Base-by-base conservation (phyloP, 2,329 filamentous ascomycete species). In the Calonectria multiphialidica region DNA sequence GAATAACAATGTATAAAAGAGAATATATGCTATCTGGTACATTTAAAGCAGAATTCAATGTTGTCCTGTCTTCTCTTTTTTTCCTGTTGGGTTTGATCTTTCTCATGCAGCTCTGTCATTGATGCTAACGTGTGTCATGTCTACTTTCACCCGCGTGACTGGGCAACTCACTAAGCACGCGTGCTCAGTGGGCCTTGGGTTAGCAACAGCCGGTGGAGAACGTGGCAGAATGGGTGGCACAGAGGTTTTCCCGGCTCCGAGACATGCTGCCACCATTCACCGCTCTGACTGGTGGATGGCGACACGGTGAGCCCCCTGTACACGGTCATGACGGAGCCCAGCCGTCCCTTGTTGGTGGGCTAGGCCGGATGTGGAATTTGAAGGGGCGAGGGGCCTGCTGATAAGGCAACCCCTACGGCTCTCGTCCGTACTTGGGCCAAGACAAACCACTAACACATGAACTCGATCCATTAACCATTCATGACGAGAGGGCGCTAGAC, bases 361-460 rank as follows among this genome's bases (percentile, higher is more conserved):
- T 66, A 68, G 49, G 40, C 64, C 69, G 15, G 16, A 59, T 61
- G 30, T 50, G 61, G 59, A 30, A 40, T 37, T 35, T 50, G 37
- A 21, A 28, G 63, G 63, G 45, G 62, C 62, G 30, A 65, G 62
- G 62, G 62, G 62, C 45, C 47, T 47, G 45, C 62, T 65, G 62
- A 65, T 65, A 65, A 65, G 57, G 57, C 57, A 62, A 33, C 57
- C 57, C 57, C 57, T 62, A 62, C 57, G 40, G 6, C 37, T 72
- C 67, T 63, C 65, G 33, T 70, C 33, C 5, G 21, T 25, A 40
- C 53, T 59, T 40, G 33, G 53, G 53, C 53, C 53, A 59, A 40
- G 71, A 75, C 70, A 76, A 69, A 72, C 71, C 67, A 74, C 74
- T 75, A 72, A 75, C 74, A 79, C 69, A 74, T 72, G 75, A 77